Evolutionary conservation across 2,329 filamentous ascomycete species (phyloP).

Genomic region (Xylariaceae sp.): DNA sequence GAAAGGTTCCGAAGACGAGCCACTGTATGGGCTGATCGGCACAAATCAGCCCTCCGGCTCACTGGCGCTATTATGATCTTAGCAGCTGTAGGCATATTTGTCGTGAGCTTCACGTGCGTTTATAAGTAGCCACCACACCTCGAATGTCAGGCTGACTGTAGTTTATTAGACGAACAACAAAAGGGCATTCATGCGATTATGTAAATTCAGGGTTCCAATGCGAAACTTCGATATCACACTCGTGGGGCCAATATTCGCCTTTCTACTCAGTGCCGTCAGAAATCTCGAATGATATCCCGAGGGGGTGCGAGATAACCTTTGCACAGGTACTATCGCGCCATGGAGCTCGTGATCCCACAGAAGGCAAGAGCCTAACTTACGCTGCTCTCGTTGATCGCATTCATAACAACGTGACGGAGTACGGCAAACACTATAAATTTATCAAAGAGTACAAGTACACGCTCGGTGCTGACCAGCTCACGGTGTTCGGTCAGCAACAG

Average conservation of each 20-base stretch:
- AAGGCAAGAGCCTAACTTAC: constrained; percentile 69
- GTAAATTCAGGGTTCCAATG: constrained; percentile 67
- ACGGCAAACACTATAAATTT: constrained; percentile 70
- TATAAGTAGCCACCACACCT: no score
- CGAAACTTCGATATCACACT: constrained; percentile 63
- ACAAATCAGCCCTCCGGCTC: constrained; percentile 29
- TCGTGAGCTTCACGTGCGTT: constrained; percentile 34
- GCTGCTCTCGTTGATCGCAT: constrained; percentile 68
- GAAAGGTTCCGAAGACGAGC: constrained; percentile 24
- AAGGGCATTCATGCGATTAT: constrained; percentile 55
- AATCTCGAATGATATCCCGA: constrained; percentile 65
- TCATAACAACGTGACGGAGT: constrained; percentile 60
- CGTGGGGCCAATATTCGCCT: constrained; percentile 88
- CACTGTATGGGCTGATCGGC: constrained; percentile 28
- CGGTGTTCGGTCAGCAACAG: constrained; percentile 69
- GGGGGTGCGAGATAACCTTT: constrained; percentile 77
- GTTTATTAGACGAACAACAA: constrained; percentile 21
- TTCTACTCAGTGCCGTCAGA: constrained; percentile 77
- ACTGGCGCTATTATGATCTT: constrained; percentile 29
- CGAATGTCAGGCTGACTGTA: no score
- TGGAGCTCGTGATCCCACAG: constrained; percentile 81
- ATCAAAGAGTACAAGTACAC: constrained; percentile 73
- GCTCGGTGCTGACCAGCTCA: constrained; percentile 73
- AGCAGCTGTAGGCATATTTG: constrained; percentile 30
- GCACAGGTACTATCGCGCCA: constrained; percentile 83